Percentiles rank a stretch among this genome's conserved stretches.
These are phyloP conservation scores for Blechomonas ayalai DNA, from an alignment of 208 protist genomes.

Conservation along the genomic window DNA sequence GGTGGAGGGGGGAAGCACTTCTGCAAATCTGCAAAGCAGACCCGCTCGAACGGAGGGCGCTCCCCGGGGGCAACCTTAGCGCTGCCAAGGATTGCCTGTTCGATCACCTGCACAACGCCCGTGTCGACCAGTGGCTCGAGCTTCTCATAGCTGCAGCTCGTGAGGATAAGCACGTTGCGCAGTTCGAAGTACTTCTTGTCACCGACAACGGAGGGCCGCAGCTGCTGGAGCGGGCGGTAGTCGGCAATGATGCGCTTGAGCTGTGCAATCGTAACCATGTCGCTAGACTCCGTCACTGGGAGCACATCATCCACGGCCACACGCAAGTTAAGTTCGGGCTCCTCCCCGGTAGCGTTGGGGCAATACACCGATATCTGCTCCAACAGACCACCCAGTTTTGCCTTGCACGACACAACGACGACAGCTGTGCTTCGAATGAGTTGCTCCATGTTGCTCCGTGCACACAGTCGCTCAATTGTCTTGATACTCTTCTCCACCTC, in stretches of 20 bases:
- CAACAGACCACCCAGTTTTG: slow-evolving; percentile 61
- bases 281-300: slow-evolving; percentile 46
- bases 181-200: slow-evolving; percentile 25
- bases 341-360: slow-evolving; percentile 26
- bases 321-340: slow-evolving; percentile 54
- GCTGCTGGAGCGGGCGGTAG: slow-evolving; percentile 57
- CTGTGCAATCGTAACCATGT: slow-evolving; percentile 68
- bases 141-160: slow-evolving; percentile 48
- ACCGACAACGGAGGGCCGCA: slow-evolving; percentile 11
- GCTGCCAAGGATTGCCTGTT: slow-evolving; percentile 43
- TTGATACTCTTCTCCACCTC: slow-evolving; percentile 28
- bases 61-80: background rate
- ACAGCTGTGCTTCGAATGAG: slow-evolving; percentile 62
- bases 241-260: slow-evolving; percentile 66
- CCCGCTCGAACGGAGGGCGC: slow-evolving; percentile 47
- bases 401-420: slow-evolving; percentile 57
- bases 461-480: slow-evolving; percentile 28
- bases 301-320: slow-evolving; percentile 81
- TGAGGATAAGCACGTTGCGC: slow-evolving; percentile 80
- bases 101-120: slow-evolving; percentile 57
- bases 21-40: slow-evolving; percentile 78
- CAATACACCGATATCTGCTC: slow-evolving; percentile 82
- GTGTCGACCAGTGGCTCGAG: slow-evolving; percentile 72
- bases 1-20: slow-evolving; percentile 63
- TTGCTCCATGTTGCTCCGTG: slow-evolving; percentile 40